Percentiles rank a stretch among this genome's conserved stretches.
Evolutionary conservation across 1,284 basidiomycete species (phyloP).

Genomic region (Mycosarcoma maydis): DNA sequence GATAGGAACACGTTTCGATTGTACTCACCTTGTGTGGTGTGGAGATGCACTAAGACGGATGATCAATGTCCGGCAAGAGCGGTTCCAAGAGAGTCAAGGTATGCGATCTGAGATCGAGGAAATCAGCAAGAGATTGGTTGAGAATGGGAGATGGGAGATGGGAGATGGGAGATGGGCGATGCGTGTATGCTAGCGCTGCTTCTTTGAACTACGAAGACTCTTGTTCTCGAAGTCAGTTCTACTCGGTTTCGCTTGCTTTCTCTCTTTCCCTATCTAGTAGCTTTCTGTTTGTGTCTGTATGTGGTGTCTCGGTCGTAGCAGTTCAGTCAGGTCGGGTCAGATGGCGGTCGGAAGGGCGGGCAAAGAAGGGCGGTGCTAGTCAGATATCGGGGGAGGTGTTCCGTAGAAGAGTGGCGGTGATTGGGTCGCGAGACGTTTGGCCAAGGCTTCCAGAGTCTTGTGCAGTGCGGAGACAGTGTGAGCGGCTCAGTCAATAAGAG

Average conservation of each 20-base stretch:
- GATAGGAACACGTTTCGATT: not conserved
- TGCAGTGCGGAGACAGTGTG: not conserved
- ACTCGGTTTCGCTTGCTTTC: not conserved
- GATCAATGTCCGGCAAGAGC: not conserved
- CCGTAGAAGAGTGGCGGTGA: too few relatives aligned
- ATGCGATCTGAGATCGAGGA: too few relatives aligned
- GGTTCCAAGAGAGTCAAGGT: not conserved
- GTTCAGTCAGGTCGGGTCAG: slow-evolving; percentile 1
- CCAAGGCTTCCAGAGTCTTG: slow-evolving; percentile 13
- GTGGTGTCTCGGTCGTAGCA: slow-evolving; percentile 1
- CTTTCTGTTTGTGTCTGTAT: not conserved
- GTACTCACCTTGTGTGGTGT: slow-evolving; percentile 5
- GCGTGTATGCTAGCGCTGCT: not conserved
- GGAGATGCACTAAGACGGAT: too few relatives aligned
- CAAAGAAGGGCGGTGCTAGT: not conserved
- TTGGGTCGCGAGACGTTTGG: too few relatives aligned
- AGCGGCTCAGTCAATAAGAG: slow-evolving; percentile 4
- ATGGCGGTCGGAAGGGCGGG: slow-evolving; percentile 2
- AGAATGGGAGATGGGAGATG: not conserved
- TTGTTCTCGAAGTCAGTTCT: slow-evolving; percentile 2
- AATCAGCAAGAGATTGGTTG: slow-evolving; percentile 1
- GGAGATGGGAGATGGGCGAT: not conserved
- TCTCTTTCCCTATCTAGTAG: slow-evolving; percentile 10
- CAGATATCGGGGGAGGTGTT: not conserved
- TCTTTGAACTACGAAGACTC: too few relatives aligned